Evolutionary conservation across 1,284 basidiomycete genomes (phyloP).

Genomic region (Trichosporon faecale): DNA sequence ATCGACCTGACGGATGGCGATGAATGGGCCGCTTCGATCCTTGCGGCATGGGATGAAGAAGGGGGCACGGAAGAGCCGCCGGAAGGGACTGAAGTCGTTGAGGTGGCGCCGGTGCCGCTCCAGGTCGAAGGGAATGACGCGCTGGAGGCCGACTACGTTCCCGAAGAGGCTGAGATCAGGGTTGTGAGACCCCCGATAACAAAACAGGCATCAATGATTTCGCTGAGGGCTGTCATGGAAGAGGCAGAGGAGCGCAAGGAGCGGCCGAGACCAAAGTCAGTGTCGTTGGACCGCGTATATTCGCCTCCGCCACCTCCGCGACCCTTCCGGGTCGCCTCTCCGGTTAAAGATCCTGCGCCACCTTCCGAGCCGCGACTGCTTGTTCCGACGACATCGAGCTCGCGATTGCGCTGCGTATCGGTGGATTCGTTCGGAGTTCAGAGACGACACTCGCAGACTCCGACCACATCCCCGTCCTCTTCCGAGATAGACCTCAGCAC

Average conservation of each 20-base stretch:
- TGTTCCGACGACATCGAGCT: background rate
- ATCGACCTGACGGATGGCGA: constrained; percentile 28
- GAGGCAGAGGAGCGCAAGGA: background rate
- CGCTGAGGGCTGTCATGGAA: constrained; percentile 1
- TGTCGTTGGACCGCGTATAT: constrained; percentile 13
- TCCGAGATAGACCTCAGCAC: constrained; percentile 23
- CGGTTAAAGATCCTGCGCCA: background rate
- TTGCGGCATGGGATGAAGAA: constrained; percentile 27
- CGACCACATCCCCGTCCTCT: constrained; percentile 14
- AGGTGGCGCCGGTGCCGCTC: constrained; percentile 3
- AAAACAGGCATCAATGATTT: constrained; percentile 6
- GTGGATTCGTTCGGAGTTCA: constrained; percentile 22
- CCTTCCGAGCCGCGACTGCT: background rate
- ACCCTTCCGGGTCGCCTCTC: background rate
- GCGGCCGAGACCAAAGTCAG: constrained; percentile 4
- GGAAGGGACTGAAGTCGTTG: background rate
- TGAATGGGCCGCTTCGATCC: constrained; percentile 38
- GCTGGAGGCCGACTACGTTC: background rate
- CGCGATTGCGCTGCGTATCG: constrained; percentile 10
- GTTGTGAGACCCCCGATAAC: constrained; percentile 1
- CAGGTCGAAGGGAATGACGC: background rate
- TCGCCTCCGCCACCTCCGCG: constrained; percentile 22
- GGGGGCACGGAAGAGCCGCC: background rate
- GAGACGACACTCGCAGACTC: background rate
- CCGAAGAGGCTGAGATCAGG: constrained; percentile 10